phyloP scores from a whole-genome alignment of 805 yeast species.

The Metschnikowia amazonensis region DNA sequence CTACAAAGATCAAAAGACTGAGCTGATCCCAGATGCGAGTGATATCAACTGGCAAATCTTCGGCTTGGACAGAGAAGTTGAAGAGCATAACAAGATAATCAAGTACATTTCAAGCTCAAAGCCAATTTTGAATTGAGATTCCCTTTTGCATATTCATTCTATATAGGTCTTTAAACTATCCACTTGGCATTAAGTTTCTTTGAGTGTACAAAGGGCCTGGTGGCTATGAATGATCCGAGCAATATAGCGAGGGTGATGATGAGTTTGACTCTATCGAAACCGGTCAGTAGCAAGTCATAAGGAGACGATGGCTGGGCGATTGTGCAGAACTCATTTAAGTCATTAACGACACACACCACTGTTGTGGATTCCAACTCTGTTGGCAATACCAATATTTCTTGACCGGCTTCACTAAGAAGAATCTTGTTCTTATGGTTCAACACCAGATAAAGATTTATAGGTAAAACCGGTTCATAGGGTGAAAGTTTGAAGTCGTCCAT shows the following conservation, averaged over 20 bases:
- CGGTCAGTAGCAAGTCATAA: conserved; percentile 67
- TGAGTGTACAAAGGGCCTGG: conserved; percentile 54
- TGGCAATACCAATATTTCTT: conserved; percentile 27
- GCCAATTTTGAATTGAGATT: conserved; percentile 8
- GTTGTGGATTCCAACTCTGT: conserved; percentile 82
- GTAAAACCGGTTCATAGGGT: conserved; percentile 65
- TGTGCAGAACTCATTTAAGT: conserved; percentile 69
- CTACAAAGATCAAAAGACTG: conserved; percentile 23
- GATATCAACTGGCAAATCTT: conserved; percentile 26
- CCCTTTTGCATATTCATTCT: neutral
- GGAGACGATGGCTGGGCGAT: conserved; percentile 75
- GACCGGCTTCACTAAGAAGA: conserved; percentile 10
- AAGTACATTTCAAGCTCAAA: conserved; percentile 9
- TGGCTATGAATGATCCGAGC: conserved; percentile 40
- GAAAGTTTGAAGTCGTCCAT: conserved; percentile 52
- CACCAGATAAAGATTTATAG: conserved; percentile 25
- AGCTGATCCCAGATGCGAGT: neutral
- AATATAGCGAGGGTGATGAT: conserved; percentile 56
- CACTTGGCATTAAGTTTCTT: conserved; percentile 54
- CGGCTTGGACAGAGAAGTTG: conserved; percentile 24
- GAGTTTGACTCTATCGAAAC: conserved; percentile 66
- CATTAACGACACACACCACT: conserved; percentile 59
- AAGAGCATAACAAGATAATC: conserved; percentile 12
- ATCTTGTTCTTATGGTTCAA: conserved; percentile 38
- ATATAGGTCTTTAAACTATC: conserved; percentile 30